phyloP scores from a whole-genome alignment of 2,329 filamentous ascomycete species.

The Epichloe uncinata region DNA sequence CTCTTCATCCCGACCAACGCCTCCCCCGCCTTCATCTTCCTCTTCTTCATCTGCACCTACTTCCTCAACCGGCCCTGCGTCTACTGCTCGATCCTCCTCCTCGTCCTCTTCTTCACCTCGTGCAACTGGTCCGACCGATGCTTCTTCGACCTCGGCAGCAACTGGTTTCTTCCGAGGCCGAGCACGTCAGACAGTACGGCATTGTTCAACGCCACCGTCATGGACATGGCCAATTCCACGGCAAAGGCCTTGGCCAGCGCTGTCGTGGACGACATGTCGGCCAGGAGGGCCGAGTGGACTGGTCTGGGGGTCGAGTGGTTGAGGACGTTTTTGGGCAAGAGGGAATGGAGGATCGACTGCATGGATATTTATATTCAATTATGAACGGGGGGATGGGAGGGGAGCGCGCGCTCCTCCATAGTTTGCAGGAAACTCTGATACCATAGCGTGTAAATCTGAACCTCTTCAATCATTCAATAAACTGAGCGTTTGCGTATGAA shows the following conservation, averaged over 20 bases:
- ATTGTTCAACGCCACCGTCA: slow-evolving; percentile 33
- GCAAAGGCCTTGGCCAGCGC: slow-evolving; percentile 53
- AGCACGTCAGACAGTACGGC: slow-evolving; percentile 15
- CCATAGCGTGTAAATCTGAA: not conserved
- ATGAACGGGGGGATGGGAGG: slow-evolving; percentile 4
- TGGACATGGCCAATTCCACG: slow-evolving; percentile 53
- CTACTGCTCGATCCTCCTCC: slow-evolving; percentile 91
- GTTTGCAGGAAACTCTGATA: not conserved
- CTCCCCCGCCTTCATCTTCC: slow-evolving; percentile 67
- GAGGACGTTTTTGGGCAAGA: slow-evolving; percentile 62
- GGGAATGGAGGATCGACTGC: slow-evolving; percentile 85
- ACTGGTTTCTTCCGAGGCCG: slow-evolving; percentile 82
- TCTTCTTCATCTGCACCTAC: slow-evolving; percentile 88
- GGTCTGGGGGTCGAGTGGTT: slow-evolving; percentile 78
- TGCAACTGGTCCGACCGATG: slow-evolving; percentile 82
- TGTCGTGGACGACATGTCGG: slow-evolving; percentile 48
- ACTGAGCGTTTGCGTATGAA: not conserved
- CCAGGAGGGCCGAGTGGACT: slow-evolving; percentile 51
- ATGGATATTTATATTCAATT: slow-evolving; percentile 77
- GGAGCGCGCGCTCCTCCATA: too few relatives aligned
- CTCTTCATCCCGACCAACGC: slow-evolving; percentile 82
- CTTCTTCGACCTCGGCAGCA: slow-evolving; percentile 83
- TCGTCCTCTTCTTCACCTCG: slow-evolving; percentile 85
- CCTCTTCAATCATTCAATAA: too few relatives aligned
- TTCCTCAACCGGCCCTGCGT: slow-evolving; percentile 93